Conservation (phyloP, 768 basidiomycete species). For the Suillus americanus region DNA sequence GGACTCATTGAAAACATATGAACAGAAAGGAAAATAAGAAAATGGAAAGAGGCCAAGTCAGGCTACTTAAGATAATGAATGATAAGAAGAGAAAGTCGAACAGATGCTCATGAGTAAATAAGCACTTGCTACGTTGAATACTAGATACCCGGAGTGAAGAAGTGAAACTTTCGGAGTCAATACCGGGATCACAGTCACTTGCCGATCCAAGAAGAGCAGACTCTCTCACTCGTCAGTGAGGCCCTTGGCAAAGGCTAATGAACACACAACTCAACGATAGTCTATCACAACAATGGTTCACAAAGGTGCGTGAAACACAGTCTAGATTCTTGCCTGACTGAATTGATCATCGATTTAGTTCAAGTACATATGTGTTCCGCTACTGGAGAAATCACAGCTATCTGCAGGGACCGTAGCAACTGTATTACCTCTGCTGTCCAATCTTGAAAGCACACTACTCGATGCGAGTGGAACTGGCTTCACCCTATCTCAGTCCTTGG, state of each 20-base stretch:
- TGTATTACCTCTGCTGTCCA: constrained; percentile 51
- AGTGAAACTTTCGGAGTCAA: not conserved
- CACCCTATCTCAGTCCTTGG: constrained; percentile 54
- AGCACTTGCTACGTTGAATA: not conserved
- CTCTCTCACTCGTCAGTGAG: no score
- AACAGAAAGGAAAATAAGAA: not conserved
- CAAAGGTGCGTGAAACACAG: constrained; percentile 31
- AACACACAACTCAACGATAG: constrained; percentile 17
- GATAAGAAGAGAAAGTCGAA: not conserved
- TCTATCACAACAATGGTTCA: constrained; percentile 34
- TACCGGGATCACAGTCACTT: no score
- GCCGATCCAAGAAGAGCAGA: not conserved
- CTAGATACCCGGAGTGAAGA: not conserved
- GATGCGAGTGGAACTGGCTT: constrained; percentile 37
- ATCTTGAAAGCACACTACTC: constrained; percentile 50
- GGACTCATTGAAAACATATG: constrained; percentile 23
- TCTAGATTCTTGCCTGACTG: not conserved
- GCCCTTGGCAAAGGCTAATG: not conserved
- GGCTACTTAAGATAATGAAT: not conserved
- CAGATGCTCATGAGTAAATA: constrained; percentile 2
- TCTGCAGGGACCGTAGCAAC: constrained; percentile 50
- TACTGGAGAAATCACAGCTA: constrained; percentile 70
- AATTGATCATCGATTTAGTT: constrained; percentile 29
- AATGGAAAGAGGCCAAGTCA: not conserved
- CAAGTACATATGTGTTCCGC: constrained; percentile 78